A percentile compares a stretch with the other conserved stretches of the same genome.
These are phyloP conservation scores for Bruguiera gymnorhiza DNA, from an alignment of 345 rosid genomes.

Conservation along the genomic window DNA sequence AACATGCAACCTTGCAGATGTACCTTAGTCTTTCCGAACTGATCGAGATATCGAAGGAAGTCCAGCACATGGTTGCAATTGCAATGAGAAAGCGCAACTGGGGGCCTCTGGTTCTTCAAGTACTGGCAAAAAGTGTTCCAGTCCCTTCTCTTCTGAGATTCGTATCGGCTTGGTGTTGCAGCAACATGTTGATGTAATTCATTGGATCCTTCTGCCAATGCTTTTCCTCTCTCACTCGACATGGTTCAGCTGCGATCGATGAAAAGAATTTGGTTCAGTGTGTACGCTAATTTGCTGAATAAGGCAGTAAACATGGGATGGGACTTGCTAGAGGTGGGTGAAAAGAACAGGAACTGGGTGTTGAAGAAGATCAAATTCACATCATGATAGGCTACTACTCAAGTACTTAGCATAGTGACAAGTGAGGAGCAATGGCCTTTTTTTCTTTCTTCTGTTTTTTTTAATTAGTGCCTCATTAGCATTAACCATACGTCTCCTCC, in stretches of 20 bases:
- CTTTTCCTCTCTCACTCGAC: constrained; percentile 52
- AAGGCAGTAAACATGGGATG: constrained; percentile 15
- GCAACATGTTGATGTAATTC: constrained; percentile 16
- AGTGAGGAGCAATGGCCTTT: constrained; percentile 38
- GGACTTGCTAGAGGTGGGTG: neutral
- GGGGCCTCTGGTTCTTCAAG: constrained; percentile 64
- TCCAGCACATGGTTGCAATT: constrained; percentile 64
- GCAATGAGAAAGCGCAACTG: constrained; percentile 60
- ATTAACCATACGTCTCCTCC: constrained; percentile 16
- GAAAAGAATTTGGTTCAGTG: neutral
- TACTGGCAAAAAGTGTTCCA: constrained; percentile 86
- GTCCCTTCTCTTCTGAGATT: constrained; percentile 77
- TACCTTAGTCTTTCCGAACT: constrained; percentile 79
- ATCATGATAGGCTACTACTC: constrained; percentile 25
- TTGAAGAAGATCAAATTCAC: constrained; percentile 35
- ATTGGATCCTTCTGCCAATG: constrained; percentile 31
- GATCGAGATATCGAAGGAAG: constrained; percentile 69
- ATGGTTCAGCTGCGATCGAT: constrained; percentile 16
- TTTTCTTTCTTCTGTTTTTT: constrained; percentile 4
- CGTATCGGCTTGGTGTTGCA: constrained; percentile 66
- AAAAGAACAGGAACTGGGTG: constrained; percentile 35
- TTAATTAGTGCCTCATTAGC: neutral
- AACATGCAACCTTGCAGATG: constrained; percentile 76
- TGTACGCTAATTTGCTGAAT: constrained; percentile 18
- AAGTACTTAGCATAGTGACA: constrained; percentile 28